phyloP scores from a whole-genome alignment of 192 early-diverging fungal species.

The Umbelopsis sp. region DNA sequence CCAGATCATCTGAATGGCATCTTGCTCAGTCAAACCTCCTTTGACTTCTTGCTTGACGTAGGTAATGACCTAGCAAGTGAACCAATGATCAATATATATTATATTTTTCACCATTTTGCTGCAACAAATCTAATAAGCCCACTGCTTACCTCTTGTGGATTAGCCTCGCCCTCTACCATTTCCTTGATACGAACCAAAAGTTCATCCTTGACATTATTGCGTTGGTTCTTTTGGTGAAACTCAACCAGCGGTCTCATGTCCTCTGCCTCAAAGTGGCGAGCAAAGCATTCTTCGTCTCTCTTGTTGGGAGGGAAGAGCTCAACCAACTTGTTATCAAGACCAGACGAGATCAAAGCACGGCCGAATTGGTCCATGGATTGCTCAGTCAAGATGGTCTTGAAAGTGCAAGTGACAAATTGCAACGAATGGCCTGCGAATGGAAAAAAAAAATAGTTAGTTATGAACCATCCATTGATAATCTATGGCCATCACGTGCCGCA shows the following conservation, averaged over 20 bases:
- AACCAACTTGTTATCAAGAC: conserved; percentile 74
- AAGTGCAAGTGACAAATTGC: conserved; percentile 80
- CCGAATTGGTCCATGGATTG: conserved; percentile 80
- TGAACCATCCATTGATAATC: background rate
- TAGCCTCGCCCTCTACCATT: conserved; percentile 60
- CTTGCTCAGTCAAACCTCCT: conserved; percentile 75
- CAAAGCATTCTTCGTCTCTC: conserved; percentile 85
- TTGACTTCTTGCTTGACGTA: conserved; percentile 69
- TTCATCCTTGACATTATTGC: conserved; percentile 64
- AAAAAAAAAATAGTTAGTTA: conserved; percentile 1
- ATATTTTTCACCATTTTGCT: too few species aligned
- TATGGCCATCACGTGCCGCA: too few species aligned
- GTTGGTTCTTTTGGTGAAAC: conserved; percentile 77
- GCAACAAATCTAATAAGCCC: too few species aligned
- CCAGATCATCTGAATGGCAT: conserved; percentile 81
- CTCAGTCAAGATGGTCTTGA: conserved; percentile 79
- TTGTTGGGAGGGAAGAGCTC: conserved; percentile 95
- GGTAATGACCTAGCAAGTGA: conserved; percentile 52
- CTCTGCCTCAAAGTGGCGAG: conserved; percentile 91
- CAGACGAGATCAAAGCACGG: conserved; percentile 65
- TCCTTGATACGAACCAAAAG: conserved; percentile 62
- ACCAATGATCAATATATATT: background rate
- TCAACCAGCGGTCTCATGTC: conserved; percentile 88
- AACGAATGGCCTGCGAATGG: conserved; percentile 68
- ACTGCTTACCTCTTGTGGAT: conserved; percentile 56